Base-by-base conservation (phyloP, 2,329 filamentous ascomycete species). In the Decorospora gaudefroyi region DNA sequence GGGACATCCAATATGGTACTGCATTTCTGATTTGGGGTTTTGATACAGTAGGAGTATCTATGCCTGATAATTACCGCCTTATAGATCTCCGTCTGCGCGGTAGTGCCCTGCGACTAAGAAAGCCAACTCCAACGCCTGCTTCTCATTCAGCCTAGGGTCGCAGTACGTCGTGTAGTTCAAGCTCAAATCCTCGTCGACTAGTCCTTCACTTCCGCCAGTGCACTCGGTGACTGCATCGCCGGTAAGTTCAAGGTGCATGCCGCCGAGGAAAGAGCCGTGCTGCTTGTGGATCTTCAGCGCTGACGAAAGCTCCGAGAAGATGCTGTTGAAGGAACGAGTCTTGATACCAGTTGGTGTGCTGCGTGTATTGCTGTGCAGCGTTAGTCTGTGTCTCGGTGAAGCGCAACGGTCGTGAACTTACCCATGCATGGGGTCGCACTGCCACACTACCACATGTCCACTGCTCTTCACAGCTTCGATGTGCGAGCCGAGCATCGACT, bases 351-450 rank as follows among this genome's bases (percentile, higher is more conserved):
- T 76, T 0, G 82, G 79, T 0, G 88, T 92, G 33, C 77, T 76
- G 33, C 79, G 76, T 1, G 81, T 84, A 67, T 86, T 86, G 19
- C 73, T 75, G 39, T 6, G 2, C 10, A 30, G 0, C n/a, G 11
- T 62, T 32, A 62, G 48, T 49, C 30, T 46, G 26, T 16, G 19
- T 29, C 2, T 11, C 11, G 11, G 13, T 6, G 16, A 21, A 9
- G 15, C 2, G 9, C 6, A n/a, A 16, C 31, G 9, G n/a, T n/a
- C n/a, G n/a, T 15, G 30, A 11, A 54, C 68, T 62, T 59, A 72
- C 72, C 93, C 93, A 73, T 99, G 93, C 93, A 99, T 99, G 15
- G 93, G 93, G 72, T 99, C 93, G 74, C 92, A 97, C 74, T 97
- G 93, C 92, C 92, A 97, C 59, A 96, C 89, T 3, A 95, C 90